phyloP scores from a whole-genome alignment of 768 basidiomycete genomes.

The Pleurotus ostreatus region DNA sequence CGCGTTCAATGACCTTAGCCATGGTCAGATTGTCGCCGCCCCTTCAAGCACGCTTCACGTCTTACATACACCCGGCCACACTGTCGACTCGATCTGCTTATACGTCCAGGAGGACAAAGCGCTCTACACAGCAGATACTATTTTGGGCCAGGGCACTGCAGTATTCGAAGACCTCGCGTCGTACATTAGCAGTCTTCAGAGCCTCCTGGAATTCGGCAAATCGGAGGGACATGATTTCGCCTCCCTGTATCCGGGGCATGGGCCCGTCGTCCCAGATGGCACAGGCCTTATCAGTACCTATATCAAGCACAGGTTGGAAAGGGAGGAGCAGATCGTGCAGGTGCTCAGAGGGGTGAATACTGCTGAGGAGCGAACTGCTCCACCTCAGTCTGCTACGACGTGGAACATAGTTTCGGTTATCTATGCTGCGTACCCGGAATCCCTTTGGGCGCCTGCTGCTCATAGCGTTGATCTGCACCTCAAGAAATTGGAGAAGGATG shows the following conservation, averaged over 20 bases:
- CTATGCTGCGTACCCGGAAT: conserved; percentile 70
- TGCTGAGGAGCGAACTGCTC: not conserved
- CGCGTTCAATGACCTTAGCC: conserved; percentile 53
- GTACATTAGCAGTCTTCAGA: conserved; percentile 64
- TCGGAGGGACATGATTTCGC: conserved; percentile 27
- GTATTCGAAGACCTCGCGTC: conserved; percentile 80
- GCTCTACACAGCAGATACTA: conserved; percentile 87
- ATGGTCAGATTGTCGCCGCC: conserved; percentile 48
- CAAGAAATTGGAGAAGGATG: conserved; percentile 66
- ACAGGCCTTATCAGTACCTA: conserved; percentile 61
- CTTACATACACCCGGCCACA: conserved; percentile 89
- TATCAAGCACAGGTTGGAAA: conserved; percentile 73
- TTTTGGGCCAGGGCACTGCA: conserved; percentile 87
- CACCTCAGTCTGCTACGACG: conserved; percentile 32
- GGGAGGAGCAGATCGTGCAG: conserved; percentile 74
- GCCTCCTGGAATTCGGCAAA: conserved; percentile 44
- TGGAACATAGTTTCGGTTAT: conserved; percentile 62
- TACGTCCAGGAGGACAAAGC: conserved; percentile 64
- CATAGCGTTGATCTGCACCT: conserved; percentile 67
- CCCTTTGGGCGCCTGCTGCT: conserved; percentile 71
- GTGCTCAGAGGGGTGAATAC: conserved; percentile 36
- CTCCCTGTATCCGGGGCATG: conserved; percentile 85
- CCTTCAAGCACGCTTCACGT: conserved; percentile 44
- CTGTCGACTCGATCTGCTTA: conserved; percentile 78
- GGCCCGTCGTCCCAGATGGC: conserved; percentile 69